Base-by-base conservation (phyloP, 306 rosid genomes). In the Phaseolus lunatus region DNA sequence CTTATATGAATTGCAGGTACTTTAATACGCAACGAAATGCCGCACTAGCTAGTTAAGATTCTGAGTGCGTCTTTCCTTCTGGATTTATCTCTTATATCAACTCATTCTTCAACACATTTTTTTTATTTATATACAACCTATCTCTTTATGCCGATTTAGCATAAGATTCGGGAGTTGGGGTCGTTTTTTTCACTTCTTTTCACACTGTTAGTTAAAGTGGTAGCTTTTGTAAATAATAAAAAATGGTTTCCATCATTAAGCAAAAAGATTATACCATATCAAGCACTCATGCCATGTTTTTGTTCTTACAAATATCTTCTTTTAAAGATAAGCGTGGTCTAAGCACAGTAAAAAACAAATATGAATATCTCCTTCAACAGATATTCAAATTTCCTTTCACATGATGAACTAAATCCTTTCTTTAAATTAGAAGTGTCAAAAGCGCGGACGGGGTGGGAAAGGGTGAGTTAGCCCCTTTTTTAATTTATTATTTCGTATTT, bases 11-110 rank as follows among this genome's bases (percentile, higher is more conserved):
- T 77, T 44, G 59, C 14, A 3, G 18, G 61, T 43, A 43, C 75
- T 78, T 68, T 58, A 78, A 41, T 19, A 68, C 74, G 80, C 64
- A 66, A 80, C 54, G 45, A 56, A 80, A 80, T 45, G 44, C 61
- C 22, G 70, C 80, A 80, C 75, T 73, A 33, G 18, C 53, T 41
- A 6, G 20, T 7, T 33, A 78, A 78, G 62, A 78, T 78, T 78
- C 71, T 22, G 2, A 9, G 0, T 29, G 24, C 10, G 11, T 8
- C 24, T 49, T 35, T 52, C 52, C 67, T 26, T 49, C 5, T 56
- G 26, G 53, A 10, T 73, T 66, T 73, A 65, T 80, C 59, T 48
- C 43, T 65, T 80, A 1, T 20, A 53, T 73, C 75, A 65, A 63
- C 20, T 73, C 75, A 65, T 72, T 72, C n/a, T 53, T 72, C 41